phyloP scores from a whole-genome alignment of 352 stramenopile genomes.

The Phytophthora idaei region DNA sequence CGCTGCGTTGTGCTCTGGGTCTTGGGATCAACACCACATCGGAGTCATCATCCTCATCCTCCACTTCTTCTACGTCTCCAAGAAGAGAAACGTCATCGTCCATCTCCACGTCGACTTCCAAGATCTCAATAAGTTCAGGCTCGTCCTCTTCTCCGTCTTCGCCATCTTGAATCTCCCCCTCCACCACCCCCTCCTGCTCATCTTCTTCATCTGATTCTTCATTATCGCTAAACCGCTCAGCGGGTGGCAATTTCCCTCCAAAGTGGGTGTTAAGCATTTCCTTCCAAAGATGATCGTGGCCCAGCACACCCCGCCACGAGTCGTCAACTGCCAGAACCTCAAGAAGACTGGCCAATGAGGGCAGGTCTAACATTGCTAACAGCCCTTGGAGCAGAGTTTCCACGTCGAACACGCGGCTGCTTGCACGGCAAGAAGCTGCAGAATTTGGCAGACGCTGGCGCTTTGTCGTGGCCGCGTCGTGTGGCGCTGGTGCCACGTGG shows the following conservation, averaged over 20 bases:
- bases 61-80: conserved; percentile 22
- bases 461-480: conserved; percentile 17
- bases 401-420: conserved; percentile 36
- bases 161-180: not conserved
- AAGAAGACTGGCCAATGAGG: conserved; percentile 33
- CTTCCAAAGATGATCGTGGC: conserved; percentile 31
- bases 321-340: conserved; percentile 36
- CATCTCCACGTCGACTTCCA: conserved; percentile 29
- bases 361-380: conserved; percentile 35
- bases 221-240: conserved; percentile 34
- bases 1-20: conserved; percentile 5
- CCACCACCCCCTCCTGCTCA: conserved; percentile 10
- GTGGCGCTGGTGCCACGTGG: not conserved
- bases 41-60: conserved; percentile 14
- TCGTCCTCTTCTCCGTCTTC: conserved; percentile 21
- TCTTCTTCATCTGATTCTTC: conserved; percentile 22
- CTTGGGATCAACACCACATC: not conserved
- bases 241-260: conserved; percentile 22
- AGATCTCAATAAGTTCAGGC: conserved; percentile 17
- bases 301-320: conserved; percentile 30
- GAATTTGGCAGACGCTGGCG: conserved; percentile 16
- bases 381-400: conserved; percentile 39
- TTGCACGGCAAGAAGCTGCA: not conserved
- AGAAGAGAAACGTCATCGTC: conserved; percentile 26
- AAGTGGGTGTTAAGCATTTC: conserved; percentile 32